These are phyloP conservation scores for Mycena belliarum DNA, from an alignment of 768 basidiomycete genomes.

Conservation along the genomic window DNA sequence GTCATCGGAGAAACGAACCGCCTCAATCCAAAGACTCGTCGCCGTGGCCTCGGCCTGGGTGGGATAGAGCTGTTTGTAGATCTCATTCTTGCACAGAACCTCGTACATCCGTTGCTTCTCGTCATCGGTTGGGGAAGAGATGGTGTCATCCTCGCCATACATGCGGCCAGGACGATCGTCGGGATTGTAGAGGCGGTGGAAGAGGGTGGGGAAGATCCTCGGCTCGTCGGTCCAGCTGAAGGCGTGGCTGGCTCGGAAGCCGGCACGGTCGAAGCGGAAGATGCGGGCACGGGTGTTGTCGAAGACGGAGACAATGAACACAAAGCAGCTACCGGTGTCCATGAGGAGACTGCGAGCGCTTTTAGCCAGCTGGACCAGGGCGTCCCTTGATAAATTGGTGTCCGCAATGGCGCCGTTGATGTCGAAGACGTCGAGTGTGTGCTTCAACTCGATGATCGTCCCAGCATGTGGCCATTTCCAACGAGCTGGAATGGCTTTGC, in stretches of 20 bases:
- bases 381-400: neutral
- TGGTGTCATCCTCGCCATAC: conserved; percentile 4
- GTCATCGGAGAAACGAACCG: too few relatives aligned
- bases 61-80: too few relatives aligned
- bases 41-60: neutral
- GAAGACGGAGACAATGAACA: neutral
- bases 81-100: too few relatives aligned
- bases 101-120: neutral
- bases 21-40: neutral
- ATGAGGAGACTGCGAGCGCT: too few relatives aligned
- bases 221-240: neutral
- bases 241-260: neutral
- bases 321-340: too few relatives aligned
- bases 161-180: neutral
- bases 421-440: conserved; percentile 2
- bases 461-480: too few relatives aligned
- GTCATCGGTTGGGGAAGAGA: neutral
- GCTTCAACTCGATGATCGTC: neutral
- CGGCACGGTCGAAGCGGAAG: conserved; percentile 14
- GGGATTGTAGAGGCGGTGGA: conserved; percentile 9
- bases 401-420: neutral
- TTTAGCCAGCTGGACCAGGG: conserved; percentile 3
- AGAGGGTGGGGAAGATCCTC: neutral
- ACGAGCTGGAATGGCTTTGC: neutral
- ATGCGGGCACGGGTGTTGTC: neutral